Base-by-base conservation (phyloP, 2,329 filamentous ascomycete genomes). In the Colletotrichum simmondsii region DNA sequence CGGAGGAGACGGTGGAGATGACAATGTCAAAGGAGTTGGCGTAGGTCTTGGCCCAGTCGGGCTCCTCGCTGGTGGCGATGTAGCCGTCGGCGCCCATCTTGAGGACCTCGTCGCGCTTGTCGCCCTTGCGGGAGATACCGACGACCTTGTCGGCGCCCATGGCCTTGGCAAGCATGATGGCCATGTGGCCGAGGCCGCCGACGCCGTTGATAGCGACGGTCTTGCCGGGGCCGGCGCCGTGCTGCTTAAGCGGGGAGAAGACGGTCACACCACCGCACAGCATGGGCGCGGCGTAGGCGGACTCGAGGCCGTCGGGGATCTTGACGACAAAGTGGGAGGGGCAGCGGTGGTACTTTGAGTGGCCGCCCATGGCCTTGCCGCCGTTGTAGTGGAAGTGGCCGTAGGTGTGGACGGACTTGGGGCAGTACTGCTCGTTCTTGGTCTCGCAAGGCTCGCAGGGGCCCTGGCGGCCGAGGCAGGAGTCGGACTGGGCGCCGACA, bases 201-300 rank as follows among this genome's bases (percentile, higher is more conserved):
- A 94, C 84, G 2, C 92, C 92, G 24, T 93, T 84, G 72, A 94
- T 88, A 1, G 89, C 92, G 2, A 94, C 90, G 28, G 81, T 86
- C 81, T 92, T 94, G 16, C 92, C 92, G 0, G 91, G 91, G 0
- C 92, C 93, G 61, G 87, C 89, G 2, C 90, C 90, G 75, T 92
- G 89, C 65, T 90, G 86, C 76, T 85, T 85, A 62, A 95, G 81
- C 1, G 93, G 92, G 12, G 87, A 85, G 79, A 87, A 95, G 7
- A 92, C 85, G 0, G 93, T 95, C 42, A 94, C 87, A 16, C 93
- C 92, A 26, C 88, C 93, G 77, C 93, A 94, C 54, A 94, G 85
- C 88, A 94, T 90, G 4, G 92, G 92, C 22, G 92, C 86, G 11
- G 85, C 84, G 65, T 82, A 75, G 65, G 83, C 85, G 2, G 81